A percentile compares a stretch with the other conserved stretches of the same genome.
Evolutionary conservation across 345 rosid species (phyloP).

Genomic region (Xanthoceras sorbifolium): DNA sequence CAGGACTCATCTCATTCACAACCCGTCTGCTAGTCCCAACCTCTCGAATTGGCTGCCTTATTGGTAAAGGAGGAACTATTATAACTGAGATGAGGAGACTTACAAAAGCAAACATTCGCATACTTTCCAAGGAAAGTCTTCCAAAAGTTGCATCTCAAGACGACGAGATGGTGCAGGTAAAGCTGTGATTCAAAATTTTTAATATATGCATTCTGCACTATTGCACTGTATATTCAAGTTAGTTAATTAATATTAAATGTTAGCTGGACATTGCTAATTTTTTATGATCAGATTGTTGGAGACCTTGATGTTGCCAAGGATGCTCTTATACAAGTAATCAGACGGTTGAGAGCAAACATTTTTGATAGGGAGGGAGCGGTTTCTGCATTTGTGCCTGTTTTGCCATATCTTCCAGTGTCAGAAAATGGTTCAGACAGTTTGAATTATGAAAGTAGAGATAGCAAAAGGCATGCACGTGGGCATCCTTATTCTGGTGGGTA

Average conservation of each 20-base stretch:
- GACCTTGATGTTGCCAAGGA: slow-evolving; percentile 96
- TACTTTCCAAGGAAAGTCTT: slow-evolving; percentile 82
- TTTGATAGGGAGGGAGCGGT: slow-evolving; percentile 88
- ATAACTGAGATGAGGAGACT: slow-evolving; percentile 88
- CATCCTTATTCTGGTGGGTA: slow-evolving; percentile 75
- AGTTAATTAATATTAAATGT: background rate
- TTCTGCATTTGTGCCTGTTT: slow-evolving; percentile 77
- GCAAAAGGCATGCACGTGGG: slow-evolving; percentile 74
- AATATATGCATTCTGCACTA: slow-evolving; percentile 13
- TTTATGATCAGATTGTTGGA: slow-evolving; percentile 68
- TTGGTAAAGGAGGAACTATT: slow-evolving; percentile 92
- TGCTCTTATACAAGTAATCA: slow-evolving; percentile 81
- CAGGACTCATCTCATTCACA: slow-evolving; percentile 84
- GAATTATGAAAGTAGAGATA: slow-evolving; percentile 68
- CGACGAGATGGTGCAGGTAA: slow-evolving; percentile 99
- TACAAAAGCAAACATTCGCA: slow-evolving; percentile 89
- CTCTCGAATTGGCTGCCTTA: slow-evolving; percentile 91
- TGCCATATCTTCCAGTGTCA: slow-evolving; percentile 85
- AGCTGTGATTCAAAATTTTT: slow-evolving; percentile 1
- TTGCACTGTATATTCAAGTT: background rate
- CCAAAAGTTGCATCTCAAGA: slow-evolving; percentile 86
- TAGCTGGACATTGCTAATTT: slow-evolving; percentile 13
- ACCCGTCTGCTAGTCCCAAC: slow-evolving; percentile 93
- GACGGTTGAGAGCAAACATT: slow-evolving; percentile 79
- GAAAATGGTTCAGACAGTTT: slow-evolving; percentile 57